Evolutionary conservation across 192 early-diverging fungal species (phyloP).

Genomic region (Gonapodya prolifera): DNA sequence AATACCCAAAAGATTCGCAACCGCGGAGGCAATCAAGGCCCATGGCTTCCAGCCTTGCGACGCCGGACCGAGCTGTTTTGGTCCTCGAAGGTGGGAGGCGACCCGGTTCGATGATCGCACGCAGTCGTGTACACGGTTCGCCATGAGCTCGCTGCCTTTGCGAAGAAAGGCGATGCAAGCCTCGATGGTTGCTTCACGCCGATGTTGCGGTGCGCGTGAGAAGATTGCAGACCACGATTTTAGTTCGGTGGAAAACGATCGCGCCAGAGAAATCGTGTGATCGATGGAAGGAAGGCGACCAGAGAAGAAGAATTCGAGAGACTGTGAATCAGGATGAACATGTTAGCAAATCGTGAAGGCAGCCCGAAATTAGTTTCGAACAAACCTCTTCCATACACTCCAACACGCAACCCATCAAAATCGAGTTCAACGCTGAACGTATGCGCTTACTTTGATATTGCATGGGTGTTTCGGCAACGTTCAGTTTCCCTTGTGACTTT

Average conservation of each 20-base stretch:
- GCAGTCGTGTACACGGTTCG: neutral
- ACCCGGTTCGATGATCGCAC: neutral
- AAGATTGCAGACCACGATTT: neutral
- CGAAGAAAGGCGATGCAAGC: neutral
- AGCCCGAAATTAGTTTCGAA: neutral
- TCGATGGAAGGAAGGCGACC: neutral
- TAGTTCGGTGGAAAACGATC: neutral
- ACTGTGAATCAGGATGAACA: neutral
- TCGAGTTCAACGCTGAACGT: neutral
- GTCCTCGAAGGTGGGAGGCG: neutral
- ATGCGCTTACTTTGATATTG: neutral
- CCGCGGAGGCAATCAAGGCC: neutral
- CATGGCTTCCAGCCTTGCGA: neutral
- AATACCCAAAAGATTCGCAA: neutral
- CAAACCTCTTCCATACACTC: neutral
- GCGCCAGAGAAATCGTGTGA: neutral
- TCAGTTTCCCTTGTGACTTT: neutral
- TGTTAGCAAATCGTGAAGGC: neutral
- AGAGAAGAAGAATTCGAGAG: neutral
- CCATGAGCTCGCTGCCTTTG: neutral
- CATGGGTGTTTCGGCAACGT: neutral
- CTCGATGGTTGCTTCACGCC: neutral
- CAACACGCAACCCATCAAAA: neutral
- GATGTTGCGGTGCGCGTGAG: neutral
- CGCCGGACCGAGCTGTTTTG: neutral